Conservation (phyloP, 768 basidiomycete species). For the Arthromyces matolae region DNA sequence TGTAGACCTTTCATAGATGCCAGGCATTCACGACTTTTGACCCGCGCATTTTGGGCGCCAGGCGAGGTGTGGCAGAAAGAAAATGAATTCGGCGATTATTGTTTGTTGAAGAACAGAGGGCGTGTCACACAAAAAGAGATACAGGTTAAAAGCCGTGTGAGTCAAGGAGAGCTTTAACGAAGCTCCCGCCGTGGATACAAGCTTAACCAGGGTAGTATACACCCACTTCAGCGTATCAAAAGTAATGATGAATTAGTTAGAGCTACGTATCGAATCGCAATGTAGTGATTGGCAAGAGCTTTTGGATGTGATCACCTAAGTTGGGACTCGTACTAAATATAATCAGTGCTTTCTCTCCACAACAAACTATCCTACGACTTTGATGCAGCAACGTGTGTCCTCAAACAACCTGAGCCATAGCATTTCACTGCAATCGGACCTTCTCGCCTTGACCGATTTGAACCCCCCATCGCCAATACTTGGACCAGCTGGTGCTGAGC, state of each 20-base stretch:
- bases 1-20: constrained; percentile 87
- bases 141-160: constrained; percentile 17
- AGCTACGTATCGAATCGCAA: no score
- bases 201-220: no score
- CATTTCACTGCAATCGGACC: constrained; percentile 9
- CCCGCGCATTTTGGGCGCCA: constrained; percentile 80
- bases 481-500: constrained; percentile 32
- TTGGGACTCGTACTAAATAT: not conserved
- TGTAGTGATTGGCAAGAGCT: no score
- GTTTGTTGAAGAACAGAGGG: constrained; percentile 68
- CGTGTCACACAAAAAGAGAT: constrained; percentile 34
- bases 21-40: constrained; percentile 63
- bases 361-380: no score
- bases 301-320: no score
- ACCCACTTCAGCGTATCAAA: no score
- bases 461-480: constrained; percentile 46
- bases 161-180: constrained; percentile 10
- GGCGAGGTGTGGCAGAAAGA: constrained; percentile 58
- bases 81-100: constrained; percentile 89
- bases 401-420: not conserved
- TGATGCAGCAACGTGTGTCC: no score
- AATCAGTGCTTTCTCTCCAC: not conserved
- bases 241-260: not conserved
- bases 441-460: constrained; percentile 35
- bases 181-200: no score